phyloP scores from a whole-genome alignment of 148 eudicot genomes.

The Rhododendron kiyosumense region DNA sequence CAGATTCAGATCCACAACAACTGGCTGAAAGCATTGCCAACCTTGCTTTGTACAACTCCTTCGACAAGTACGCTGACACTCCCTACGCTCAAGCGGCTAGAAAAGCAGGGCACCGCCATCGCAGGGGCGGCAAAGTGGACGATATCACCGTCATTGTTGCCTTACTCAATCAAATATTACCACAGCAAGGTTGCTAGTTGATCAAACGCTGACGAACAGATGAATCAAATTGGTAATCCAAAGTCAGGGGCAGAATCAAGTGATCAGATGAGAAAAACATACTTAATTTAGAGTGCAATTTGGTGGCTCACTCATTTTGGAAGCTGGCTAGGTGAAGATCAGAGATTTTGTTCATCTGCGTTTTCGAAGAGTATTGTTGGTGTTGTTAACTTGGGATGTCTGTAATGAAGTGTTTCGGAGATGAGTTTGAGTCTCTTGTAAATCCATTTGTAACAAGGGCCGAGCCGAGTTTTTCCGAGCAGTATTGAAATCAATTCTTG shows the following conservation, averaged over 20 bases:
- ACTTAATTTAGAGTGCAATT: too few relatives aligned
- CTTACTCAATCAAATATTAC: background rate
- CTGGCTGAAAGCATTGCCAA: background rate
- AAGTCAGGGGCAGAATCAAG: too few relatives aligned
- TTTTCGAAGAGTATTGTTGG: background rate
- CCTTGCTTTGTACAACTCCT: constrained; percentile 4
- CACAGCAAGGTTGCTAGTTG: too few relatives aligned
- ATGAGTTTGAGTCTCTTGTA: too few relatives aligned
- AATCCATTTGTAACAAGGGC: background rate
- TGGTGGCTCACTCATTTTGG: too few relatives aligned
- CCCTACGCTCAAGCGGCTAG: background rate
- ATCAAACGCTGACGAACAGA: too few relatives aligned
- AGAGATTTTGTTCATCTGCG: background rate
- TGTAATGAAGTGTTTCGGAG: too few relatives aligned
- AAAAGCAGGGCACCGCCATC: background rate
- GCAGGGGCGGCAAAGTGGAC: constrained; percentile 8
- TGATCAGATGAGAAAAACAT: too few relatives aligned
- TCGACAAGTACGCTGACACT: background rate
- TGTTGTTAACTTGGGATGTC: background rate
- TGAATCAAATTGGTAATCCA: too few relatives aligned
- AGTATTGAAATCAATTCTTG: background rate
- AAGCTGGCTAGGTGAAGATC: too few relatives aligned
- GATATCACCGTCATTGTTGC: constrained; percentile 3
- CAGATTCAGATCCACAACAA: background rate
- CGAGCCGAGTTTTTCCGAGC: background rate